Percentiles rank a stretch among this genome's conserved stretches.
Evolutionary conservation across 441 rosid genomes (phyloP).

Genomic region (Gossypium gossypioides): DNA sequence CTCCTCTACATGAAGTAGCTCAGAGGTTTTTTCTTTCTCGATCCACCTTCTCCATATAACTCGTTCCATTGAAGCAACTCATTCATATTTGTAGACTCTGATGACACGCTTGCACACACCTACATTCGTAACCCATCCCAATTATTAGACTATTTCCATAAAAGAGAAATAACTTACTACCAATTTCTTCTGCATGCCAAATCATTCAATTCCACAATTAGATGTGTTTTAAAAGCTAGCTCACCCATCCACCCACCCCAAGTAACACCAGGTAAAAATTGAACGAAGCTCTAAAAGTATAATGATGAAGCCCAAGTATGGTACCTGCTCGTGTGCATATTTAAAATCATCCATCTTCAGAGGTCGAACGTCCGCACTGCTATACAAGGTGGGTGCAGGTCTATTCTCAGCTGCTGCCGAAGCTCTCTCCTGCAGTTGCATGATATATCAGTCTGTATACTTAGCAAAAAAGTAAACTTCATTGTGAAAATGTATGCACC

Average conservation of each 20-base stretch:
- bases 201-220: not conserved
- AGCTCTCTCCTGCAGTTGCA: constrained; percentile 52
- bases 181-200: not conserved
- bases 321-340: constrained; percentile 93
- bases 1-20: constrained; percentile 88
- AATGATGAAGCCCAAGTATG: not conserved
- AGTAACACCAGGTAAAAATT: not conserved
- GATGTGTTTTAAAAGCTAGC: not conserved
- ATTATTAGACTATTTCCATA: not conserved
- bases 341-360: constrained; percentile 77
- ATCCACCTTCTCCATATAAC: constrained; percentile 95
- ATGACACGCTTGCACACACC: constrained; percentile 97
- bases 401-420: constrained; percentile 56
- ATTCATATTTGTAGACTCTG: constrained; percentile 85
- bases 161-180: not conserved
- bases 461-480: not conserved
- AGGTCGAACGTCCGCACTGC: constrained; percentile 68
- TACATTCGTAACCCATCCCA: constrained; percentile 18
- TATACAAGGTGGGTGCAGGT: constrained; percentile 57
- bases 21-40: constrained; percentile 80
- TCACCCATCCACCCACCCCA: not conserved
- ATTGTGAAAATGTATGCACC: not conserved
- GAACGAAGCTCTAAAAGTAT: not conserved
- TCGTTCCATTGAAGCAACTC: constrained; percentile 97
- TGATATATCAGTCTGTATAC: not conserved